Evolutionary conservation across 768 basidiomycete species (phyloP), one percentile per base, ranked within the genome.

Genomic region (Leccinum uliginosum): DNA sequence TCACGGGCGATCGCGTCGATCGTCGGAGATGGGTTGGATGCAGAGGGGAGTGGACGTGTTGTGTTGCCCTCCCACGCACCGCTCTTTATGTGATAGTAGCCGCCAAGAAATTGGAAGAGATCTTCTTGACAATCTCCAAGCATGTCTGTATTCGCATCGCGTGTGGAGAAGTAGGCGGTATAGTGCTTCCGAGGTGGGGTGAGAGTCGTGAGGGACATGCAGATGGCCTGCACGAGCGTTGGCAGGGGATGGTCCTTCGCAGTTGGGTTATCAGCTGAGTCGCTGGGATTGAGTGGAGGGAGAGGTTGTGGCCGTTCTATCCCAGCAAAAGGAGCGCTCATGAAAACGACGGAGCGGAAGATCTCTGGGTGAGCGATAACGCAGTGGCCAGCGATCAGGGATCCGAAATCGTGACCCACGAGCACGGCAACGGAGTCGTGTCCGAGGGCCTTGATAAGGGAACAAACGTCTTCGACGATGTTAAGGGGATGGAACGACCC

Each of bases 401-500:
- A 81, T 21, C 85, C 85, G 53, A 78, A 79, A 63, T 86, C 85
- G 65, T 86, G 84, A 0, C 84, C 84, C 2, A 87, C 71, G 40
- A 86, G 71, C n/a, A 80, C 72, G 11, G 75, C 70, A 0, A 73
- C 81, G 3, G 72, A 71, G 3, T 63, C 62, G 63, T 84, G 77
- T 1, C 81, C 82, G 6, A 87, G 75, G 0, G 78, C 74, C 51
- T 74, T 75, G 2, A 82, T 77, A 19, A 86, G 78, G 5, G 76
- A 72, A 30, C 81, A 73, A 50, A 83, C 63, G 59, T 86, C 84
- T 12, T 76, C 75, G 3, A 73, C 77, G 59, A 82, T 63, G 63
- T 81, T 83, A 57, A 83, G 67, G 60, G 78, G 67, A 24, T 80
- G 75, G 64, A 75, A 86, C 0, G 80, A 78, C 15, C 73, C 58